A percentile compares a stretch with the other conserved stretches of the same genome.
Evolutionary conservation across 2,329 filamentous ascomycete genomes (phyloP).

Genomic region (Pseudogymnoascus sp.): DNA sequence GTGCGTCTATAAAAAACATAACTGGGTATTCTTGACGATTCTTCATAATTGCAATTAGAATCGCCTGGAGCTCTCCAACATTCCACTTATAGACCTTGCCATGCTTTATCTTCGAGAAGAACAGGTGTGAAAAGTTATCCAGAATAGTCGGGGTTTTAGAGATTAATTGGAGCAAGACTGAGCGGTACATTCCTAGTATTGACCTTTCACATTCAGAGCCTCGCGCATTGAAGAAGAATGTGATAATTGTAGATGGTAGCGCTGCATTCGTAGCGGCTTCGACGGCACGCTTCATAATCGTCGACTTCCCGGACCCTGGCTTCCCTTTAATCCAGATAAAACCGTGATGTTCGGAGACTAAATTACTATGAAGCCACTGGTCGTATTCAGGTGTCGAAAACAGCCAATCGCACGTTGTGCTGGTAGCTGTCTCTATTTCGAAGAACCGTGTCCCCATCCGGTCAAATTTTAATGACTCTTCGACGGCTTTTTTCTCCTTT

Average conservation of each 20-base stretch:
- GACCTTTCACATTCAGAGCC: conserved; percentile 34
- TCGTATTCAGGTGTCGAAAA: conserved; percentile 27
- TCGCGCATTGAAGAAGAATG: conserved; percentile 23
- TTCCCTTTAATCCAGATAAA: conserved; percentile 42
- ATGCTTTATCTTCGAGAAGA: conserved; percentile 13
- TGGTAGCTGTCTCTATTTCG: conserved; percentile 23
- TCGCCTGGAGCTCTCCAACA: not conserved
- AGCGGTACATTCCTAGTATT: conserved; percentile 39
- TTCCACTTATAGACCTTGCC: not conserved
- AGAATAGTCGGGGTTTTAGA: conserved; percentile 28
- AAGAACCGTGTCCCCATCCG: not conserved
- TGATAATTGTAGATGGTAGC: conserved; percentile 20
- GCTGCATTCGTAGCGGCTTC: conserved; percentile 13
- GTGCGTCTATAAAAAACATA: conserved; percentile 35
- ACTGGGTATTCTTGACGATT: conserved; percentile 13
- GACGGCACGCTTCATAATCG: conserved; percentile 32
- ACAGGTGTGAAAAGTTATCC: conserved; percentile 18
- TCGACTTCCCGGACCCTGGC: conserved; percentile 38
- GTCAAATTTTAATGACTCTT: not conserved
- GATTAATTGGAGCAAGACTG: conserved; percentile 38
- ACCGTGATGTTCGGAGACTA: conserved; percentile 27
- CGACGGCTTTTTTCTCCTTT: not conserved
- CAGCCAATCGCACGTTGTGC: conserved; percentile 35
- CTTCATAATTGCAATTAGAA: not conserved
- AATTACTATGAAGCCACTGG: conserved; percentile 30